A percentile compares a stretch with the other conserved stretches of the same genome.
These are phyloP conservation scores for Penicillium palitans DNA, from an alignment of 2,329 filamentous ascomycete species.

Conservation along the genomic window DNA sequence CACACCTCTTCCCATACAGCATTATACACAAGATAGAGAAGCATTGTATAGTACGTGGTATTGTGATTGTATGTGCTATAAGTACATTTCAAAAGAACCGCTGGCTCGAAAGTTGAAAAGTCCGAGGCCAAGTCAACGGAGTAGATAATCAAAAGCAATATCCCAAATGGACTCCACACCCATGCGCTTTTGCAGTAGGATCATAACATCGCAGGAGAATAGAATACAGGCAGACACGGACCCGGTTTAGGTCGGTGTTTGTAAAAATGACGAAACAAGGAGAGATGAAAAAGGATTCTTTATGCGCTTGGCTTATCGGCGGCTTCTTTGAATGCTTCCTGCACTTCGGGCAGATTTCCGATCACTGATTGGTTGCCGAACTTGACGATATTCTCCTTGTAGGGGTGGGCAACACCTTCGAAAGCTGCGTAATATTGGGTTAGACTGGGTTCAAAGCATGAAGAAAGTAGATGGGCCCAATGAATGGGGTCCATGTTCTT, in stretches of 20 bases:
- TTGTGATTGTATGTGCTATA: constrained; percentile 23
- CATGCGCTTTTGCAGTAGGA: constrained; percentile 41
- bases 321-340: constrained; percentile 39
- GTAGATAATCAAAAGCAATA: constrained; percentile 21
- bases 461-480: not conserved
- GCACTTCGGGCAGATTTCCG: constrained; percentile 37
- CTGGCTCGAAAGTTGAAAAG: constrained; percentile 11
- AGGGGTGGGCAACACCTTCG: constrained; percentile 88
- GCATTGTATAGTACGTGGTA: constrained; percentile 10
- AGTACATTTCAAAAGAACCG: constrained; percentile 22
- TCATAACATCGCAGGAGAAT: constrained; percentile 33
- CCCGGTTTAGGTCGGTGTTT: constrained; percentile 2
- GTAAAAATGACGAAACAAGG: constrained; percentile 12
- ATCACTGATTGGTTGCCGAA: constrained; percentile 60
- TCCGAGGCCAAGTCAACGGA: constrained; percentile 9
- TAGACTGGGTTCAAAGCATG: constrained; percentile 9
- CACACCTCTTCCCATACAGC: not conserved
- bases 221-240: constrained; percentile 25
- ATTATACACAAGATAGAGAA: not conserved
- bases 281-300: constrained; percentile 12
- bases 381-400: constrained; percentile 80
- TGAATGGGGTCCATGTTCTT: not conserved
- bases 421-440: constrained; percentile 59
- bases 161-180: constrained; percentile 39
- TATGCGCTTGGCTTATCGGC: constrained; percentile 23